Percentiles rank a stretch among this genome's conserved stretches.
Evolutionary conservation across 352 stramenopile species (phyloP).

Genomic region (Phytophthora crassamura): DNA sequence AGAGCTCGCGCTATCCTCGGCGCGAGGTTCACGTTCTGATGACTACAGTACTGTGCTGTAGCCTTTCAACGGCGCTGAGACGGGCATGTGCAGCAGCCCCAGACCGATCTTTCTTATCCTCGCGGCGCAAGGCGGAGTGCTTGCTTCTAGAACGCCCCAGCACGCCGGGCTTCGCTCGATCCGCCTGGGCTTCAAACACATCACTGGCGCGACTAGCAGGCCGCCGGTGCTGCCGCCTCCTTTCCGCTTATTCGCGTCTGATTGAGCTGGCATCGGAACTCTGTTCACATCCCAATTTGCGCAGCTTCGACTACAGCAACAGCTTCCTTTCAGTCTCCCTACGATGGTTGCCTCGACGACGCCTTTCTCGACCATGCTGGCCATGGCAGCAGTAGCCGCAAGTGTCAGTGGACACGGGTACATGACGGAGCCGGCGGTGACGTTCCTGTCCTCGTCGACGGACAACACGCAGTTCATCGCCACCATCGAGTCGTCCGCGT

Average conservation of each 20-base stretch:
- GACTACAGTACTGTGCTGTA: too few species aligned
- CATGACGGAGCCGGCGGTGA: conserved; percentile 28
- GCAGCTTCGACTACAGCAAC: conserved; percentile 17
- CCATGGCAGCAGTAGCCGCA: conserved; percentile 5
- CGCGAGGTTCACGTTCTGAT: conserved; percentile 20
- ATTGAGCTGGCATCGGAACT: conserved; percentile 16
- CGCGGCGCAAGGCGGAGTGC: too few species aligned
- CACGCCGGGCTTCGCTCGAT: conserved; percentile 20
- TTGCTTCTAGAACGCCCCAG: conserved; percentile 8
- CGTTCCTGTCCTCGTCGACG: conserved; percentile 25
- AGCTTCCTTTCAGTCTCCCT: background rate
- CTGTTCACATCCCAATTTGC: conserved; percentile 28
- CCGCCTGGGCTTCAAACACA: conserved; percentile 27
- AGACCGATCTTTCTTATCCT: conserved; percentile 21
- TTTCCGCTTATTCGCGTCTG: background rate
- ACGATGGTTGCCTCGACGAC: conserved; percentile 26
- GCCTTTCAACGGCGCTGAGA: too few species aligned
- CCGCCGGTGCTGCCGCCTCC: background rate
- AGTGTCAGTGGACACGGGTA: conserved; percentile 5
- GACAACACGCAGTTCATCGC: conserved; percentile 38
- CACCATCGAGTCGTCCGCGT: conserved; percentile 35
- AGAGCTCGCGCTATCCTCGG: conserved; percentile 21
- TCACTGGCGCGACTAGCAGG: conserved; percentile 5
- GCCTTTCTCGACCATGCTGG: conserved; percentile 19
- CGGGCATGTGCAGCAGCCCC: background rate